Conservation (phyloP, 495 filamentous ascomycete genomes). For the Thozetella sp. region DNA sequence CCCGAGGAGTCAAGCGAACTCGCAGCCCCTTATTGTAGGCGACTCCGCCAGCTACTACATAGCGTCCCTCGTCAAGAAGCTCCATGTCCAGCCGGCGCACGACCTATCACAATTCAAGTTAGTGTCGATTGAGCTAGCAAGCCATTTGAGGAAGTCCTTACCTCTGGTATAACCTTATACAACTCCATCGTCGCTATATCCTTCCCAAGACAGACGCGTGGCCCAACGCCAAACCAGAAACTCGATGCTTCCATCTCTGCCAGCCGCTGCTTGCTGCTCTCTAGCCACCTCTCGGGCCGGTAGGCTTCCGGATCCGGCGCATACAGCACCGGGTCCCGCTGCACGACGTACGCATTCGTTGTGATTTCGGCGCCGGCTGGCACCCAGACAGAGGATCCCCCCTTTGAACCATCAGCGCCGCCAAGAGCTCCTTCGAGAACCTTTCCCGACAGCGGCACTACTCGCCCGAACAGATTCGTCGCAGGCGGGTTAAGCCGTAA, state of each 20-base stretch:
- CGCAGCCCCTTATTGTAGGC: conserved; percentile 5
- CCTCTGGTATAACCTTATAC: conserved; percentile 61
- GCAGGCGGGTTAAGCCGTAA: conserved; percentile 55
- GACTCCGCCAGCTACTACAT: conserved; percentile 8
- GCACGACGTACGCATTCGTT: conserved; percentile 22
- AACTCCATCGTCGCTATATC: conserved; percentile 64
- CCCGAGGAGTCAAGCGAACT: too few species aligned
- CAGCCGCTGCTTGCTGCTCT: conserved; percentile 12
- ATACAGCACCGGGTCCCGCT: conserved; percentile 41
- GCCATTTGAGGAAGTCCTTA: not conserved
- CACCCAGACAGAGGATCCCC: conserved; percentile 25
- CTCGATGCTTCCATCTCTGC: conserved; percentile 14
- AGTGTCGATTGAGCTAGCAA: not conserved
- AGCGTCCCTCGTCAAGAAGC: conserved; percentile 7
- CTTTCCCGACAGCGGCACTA: conserved; percentile 52
- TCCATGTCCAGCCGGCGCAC: conserved; percentile 53
- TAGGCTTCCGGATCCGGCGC: conserved; percentile 47
- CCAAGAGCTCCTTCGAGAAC: conserved; percentile 36
- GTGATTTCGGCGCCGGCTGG: conserved; percentile 41
- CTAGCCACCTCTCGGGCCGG: conserved; percentile 45
- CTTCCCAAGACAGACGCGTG: conserved; percentile 63
- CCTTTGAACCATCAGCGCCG: not conserved
- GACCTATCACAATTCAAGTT: conserved; percentile 22
- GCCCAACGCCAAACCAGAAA: conserved; percentile 58
- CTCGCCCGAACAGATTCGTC: conserved; percentile 49